phyloP scores from a whole-genome alignment of 2,329 filamentous ascomycete species.

The Ambrosiella cleistominuta region DNA sequence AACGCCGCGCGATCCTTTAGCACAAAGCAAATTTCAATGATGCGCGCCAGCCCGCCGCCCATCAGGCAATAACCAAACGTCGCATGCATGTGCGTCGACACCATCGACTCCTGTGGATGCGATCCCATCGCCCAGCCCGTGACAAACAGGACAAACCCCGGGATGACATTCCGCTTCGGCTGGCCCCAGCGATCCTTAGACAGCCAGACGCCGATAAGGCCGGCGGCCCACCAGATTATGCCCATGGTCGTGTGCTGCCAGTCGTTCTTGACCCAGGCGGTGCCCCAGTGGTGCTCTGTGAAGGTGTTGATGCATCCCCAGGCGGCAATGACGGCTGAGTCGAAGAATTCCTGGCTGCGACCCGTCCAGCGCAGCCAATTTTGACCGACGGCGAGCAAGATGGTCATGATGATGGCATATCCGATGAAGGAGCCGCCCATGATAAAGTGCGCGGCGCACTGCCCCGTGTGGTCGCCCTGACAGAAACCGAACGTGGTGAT shows the following conservation, averaged over 20 bases:
- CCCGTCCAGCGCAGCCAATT: slow-evolving; percentile 67
- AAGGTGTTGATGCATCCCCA: slow-evolving; percentile 99
- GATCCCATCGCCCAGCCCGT: slow-evolving; percentile 93
- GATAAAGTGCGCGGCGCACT: slow-evolving; percentile 93
- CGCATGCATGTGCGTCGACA: slow-evolving; percentile 74
- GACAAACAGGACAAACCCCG: slow-evolving; percentile 74
- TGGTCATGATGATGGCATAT: slow-evolving; percentile 75
- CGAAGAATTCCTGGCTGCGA: slow-evolving; percentile 91
- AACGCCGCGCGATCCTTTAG: slow-evolving; percentile 52
- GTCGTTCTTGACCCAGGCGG: slow-evolving; percentile 78
- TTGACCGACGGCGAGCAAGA: slow-evolving; percentile 77
- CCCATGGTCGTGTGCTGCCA: slow-evolving; percentile 99
- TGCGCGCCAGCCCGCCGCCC: slow-evolving; percentile 65
- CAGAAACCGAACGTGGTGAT: slow-evolving; percentile 89
- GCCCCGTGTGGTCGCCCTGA: slow-evolving; percentile 73
- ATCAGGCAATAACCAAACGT: slow-evolving; percentile 93
- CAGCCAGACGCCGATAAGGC: slow-evolving; percentile 80
- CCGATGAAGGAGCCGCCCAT: slow-evolving; percentile 96
- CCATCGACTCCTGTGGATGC: slow-evolving; percentile 66
- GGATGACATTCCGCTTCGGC: slow-evolving; percentile 84
- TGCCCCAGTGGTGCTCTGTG: slow-evolving; percentile 90
- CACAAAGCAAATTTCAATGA: slow-evolving; percentile 84
- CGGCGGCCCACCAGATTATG: slow-evolving; percentile 95
- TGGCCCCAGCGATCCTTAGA: slow-evolving; percentile 66
- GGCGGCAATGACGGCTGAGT: slow-evolving; percentile 72